phyloP scores from a whole-genome alignment of 805 yeast species.

The Pichia deserticola region DNA sequence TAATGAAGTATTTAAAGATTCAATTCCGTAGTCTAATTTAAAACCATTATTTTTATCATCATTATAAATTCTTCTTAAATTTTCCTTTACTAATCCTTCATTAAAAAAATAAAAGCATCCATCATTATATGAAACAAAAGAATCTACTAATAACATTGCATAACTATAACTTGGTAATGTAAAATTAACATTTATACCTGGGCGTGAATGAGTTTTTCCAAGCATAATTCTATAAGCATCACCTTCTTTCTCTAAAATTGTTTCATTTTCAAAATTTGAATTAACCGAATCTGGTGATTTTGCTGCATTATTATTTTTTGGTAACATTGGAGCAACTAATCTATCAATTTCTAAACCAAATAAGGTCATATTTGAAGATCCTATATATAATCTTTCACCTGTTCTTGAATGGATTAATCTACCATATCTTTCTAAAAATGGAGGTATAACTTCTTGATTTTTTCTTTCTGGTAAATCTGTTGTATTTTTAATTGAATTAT shows the following conservation, averaged over 20 bases:
- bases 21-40: constrained; percentile 25
- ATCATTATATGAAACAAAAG: constrained; percentile 71
- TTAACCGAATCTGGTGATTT: constrained; percentile 9
- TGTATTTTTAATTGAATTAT: background rate
- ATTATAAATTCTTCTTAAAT: constrained; percentile 55
- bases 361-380: constrained; percentile 76
- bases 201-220: constrained; percentile 60
- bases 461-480: constrained; percentile 3
- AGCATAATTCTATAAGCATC: constrained; percentile 66
- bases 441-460: constrained; percentile 53
- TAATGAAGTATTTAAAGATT: constrained; percentile 19
- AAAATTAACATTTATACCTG: constrained; percentile 62
- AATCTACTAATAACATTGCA: constrained; percentile 67
- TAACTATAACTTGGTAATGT: constrained; percentile 70
- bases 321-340: constrained; percentile 22
- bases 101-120: constrained; percentile 82
- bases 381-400: constrained; percentile 70
- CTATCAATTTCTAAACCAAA: constrained; percentile 74
- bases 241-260: constrained; percentile 66
- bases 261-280: constrained; percentile 14
- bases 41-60: constrained; percentile 29
- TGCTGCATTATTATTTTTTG: constrained; percentile 8
- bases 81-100: constrained; percentile 69
- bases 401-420: constrained; percentile 66
- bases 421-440: constrained; percentile 65